Base-by-base conservation (phyloP, 208 protist genomes). In the Novymonas esmeraldas region DNA sequence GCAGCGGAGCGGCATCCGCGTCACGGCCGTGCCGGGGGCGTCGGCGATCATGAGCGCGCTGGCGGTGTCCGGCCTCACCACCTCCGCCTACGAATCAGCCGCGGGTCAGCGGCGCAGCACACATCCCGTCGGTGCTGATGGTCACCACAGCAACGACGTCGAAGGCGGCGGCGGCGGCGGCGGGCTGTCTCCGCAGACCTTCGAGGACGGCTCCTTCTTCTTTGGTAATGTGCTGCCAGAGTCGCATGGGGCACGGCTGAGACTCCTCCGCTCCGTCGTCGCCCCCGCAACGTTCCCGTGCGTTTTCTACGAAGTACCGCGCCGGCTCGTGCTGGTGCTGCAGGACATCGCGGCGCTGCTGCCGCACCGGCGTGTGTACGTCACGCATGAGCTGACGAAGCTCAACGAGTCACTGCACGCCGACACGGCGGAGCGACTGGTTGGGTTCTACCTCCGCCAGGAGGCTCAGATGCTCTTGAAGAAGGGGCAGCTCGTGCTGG, bases 351-450 rank as follows among this genome's bases (percentile, higher is more conserved):
- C 87, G 0, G 58, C 81, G 4, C 68, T 93, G 6, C 34, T 92
- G 39, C 89, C 92, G 7, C 55, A 77, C 20, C 77, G 92, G n/a
- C 84, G 83, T 26, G 86, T 97, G 11, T 80, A 83, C 56, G 60
- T 97, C n/a, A 73, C 78, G 11, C 92, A 97, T 59, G 92, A 97
- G 70, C 73, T 97, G 44, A 97, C 92, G 28, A 97, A 97, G 75
- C 48, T 95, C 61, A 93, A 97, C 76, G 92, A 97, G 57, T 93
- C 92, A 2, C 54, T 94, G 38, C 92, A 97, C 75, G 81, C 84
- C 18, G 89, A 95, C 72, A 88, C 81, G 66, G 87, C 86, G 26
- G 82, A 84, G 29, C 75, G 78, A 31, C 78, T 97, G 13, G 73
- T 89, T 0, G 29, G 44, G 14, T 97, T 90, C 70, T 97, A 97